phyloP scores from a whole-genome alignment of 352 stramenopile genomes.

The Globisporangium parvum region DNA sequence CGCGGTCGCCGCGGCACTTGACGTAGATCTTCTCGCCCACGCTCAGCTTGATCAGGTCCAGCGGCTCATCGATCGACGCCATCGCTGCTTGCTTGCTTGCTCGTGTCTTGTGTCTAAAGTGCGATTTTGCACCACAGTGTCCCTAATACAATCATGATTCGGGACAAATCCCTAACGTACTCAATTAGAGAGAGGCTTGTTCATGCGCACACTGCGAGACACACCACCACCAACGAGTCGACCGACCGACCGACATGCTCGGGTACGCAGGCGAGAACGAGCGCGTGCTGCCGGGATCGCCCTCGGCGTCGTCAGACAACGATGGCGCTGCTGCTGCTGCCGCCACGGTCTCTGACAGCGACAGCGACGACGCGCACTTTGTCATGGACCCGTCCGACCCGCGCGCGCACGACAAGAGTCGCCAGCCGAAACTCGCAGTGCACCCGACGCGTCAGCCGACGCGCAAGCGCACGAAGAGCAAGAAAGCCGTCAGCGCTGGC shows the following conservation, averaged over 20 bases:
- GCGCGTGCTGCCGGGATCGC: conserved; percentile 23
- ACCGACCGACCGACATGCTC: conserved; percentile 12
- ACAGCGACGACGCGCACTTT: conserved; percentile 37
- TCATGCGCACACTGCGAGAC: too few species aligned
- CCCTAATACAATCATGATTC: too few species aligned
- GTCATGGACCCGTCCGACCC: conserved; percentile 79
- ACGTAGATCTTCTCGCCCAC: conserved; percentile 99
- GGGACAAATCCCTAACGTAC: too few species aligned
- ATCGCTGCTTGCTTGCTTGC: conserved; percentile 22
- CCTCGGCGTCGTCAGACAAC: conserved; percentile 24
- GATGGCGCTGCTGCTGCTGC: background rate
- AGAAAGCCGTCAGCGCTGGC: conserved; percentile 3
- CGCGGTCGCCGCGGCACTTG: conserved; percentile 96
- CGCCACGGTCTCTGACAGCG: conserved; percentile 13
- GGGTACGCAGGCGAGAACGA: conserved; percentile 26
- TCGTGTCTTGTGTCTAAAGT: conserved; percentile 3
- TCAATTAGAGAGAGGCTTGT: too few species aligned
- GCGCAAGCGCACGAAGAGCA: conserved; percentile 17
- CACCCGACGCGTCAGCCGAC: conserved; percentile 21
- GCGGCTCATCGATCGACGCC: conserved; percentile 91
- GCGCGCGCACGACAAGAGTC: conserved; percentile 41
- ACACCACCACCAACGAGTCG: background rate
- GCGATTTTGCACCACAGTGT: too few species aligned
- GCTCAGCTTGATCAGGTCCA: conserved; percentile 98
- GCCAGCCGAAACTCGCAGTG: conserved; percentile 16